Conservation (phyloP, 495 filamentous ascomycete genomes). For the Penicillium nucicola region DNA sequence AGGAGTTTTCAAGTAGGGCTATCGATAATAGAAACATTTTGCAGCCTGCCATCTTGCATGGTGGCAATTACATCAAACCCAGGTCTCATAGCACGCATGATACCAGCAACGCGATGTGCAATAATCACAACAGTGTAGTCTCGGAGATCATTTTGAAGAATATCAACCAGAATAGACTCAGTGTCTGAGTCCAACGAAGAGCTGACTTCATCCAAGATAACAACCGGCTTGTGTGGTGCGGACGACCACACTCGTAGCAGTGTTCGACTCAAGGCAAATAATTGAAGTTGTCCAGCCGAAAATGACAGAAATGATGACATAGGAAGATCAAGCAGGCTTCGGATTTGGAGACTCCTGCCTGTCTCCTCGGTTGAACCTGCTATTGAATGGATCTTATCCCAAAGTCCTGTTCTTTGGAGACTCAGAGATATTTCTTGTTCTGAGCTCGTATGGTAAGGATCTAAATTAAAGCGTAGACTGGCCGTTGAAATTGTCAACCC, state of each 20-base stretch:
- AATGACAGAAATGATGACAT: conserved; percentile 2
- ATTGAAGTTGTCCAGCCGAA: neutral
- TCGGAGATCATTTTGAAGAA: neutral
- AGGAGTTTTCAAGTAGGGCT: no score
- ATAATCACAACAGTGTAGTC: neutral
- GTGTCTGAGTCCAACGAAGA: neutral
- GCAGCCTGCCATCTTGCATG: neutral
- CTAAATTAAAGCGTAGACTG: neutral
- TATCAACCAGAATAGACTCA: neutral
- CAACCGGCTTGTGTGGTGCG: neutral
- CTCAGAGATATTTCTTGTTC: neutral
- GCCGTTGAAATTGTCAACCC: conserved; percentile 4
- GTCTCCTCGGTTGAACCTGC: neutral
- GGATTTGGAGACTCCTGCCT: neutral
- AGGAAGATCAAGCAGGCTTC: neutral
- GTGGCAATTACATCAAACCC: neutral
- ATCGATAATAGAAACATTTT: no score
- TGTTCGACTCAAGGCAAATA: conserved; percentile 1
- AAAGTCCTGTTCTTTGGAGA: neutral
- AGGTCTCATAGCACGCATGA: neutral
- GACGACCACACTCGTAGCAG: neutral
- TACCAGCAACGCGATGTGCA: neutral
- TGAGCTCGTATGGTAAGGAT: conserved; percentile 1
- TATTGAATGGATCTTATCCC: neutral
- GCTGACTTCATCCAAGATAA: conserved; percentile 5